Evolutionary conservation across 257 asterid genomes (phyloP).

Genomic region (Perilla frutescens): DNA sequence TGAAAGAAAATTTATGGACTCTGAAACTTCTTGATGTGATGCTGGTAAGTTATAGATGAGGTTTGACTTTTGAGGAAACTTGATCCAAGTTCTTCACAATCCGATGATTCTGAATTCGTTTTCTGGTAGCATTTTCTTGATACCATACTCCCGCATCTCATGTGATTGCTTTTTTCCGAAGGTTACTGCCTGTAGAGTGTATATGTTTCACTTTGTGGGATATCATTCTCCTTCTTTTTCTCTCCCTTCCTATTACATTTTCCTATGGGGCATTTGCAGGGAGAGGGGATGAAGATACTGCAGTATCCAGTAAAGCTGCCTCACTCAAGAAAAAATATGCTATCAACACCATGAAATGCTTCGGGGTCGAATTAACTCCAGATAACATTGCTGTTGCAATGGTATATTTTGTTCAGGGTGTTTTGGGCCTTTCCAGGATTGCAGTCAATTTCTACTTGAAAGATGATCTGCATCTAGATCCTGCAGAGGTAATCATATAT

Average conservation of each 20-base stretch:
- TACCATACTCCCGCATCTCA: constrained; percentile 3
- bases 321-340: constrained; percentile 63
- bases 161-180: neutral
- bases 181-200: neutral
- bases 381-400: constrained; percentile 96
- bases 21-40: constrained; percentile 3
- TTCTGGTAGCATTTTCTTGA: neutral
- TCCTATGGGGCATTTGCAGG: constrained; percentile 50
- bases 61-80: neutral
- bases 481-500: constrained; percentile 84
- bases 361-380: constrained; percentile 91
- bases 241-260: neutral
- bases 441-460: constrained; percentile 96
- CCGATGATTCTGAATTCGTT: neutral
- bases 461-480: constrained; percentile 96
- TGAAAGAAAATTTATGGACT: neutral
- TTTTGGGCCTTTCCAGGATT: constrained; percentile 88
- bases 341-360: constrained; percentile 55
- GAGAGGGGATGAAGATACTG: constrained; percentile 62
- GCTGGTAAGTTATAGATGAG: neutral
- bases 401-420: constrained; percentile 99
- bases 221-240: neutral
- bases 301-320: constrained; percentile 52
- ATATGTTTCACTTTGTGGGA: constrained; percentile 11
- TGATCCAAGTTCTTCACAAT: neutral